Conservation (phyloP, 2,329 filamentous ascomycete genomes). For the Fusarium compactum region DNA sequence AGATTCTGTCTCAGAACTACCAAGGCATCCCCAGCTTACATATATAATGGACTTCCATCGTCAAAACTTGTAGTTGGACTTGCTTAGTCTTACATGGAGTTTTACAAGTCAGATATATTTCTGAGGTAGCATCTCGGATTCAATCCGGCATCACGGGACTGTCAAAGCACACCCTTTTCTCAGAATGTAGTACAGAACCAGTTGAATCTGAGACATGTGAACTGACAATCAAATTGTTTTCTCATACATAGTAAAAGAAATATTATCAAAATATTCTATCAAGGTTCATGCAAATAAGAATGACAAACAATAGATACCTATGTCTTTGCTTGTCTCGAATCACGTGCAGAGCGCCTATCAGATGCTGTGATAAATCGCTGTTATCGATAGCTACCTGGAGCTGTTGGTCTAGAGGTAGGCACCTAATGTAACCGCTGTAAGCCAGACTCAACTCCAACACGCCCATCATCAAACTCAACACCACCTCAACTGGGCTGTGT, state of each 20-base stretch:
- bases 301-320: not conserved
- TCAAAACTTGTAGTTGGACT: too few species aligned
- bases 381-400: conserved; percentile 14
- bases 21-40: too few species aligned
- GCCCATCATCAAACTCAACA: conserved; percentile 29
- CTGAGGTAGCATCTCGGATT: not conserved
- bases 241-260: not conserved
- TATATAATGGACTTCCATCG: too few species aligned
- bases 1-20: too few species aligned
- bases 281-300: not conserved
- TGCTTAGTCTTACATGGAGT: not conserved
- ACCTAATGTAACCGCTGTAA: conserved; percentile 46
- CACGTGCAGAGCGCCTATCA: conserved; percentile 47
- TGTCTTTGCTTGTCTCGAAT: conserved; percentile 18
- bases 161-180: conserved; percentile 27
- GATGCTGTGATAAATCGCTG: not conserved
- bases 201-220: conserved; percentile 25
- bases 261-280: not conserved
- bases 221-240: not conserved
- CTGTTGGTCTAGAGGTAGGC: conserved; percentile 10
- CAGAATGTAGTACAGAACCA: conserved; percentile 23
- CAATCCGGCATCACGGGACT: conserved; percentile 26
- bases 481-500: not conserved
- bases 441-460: conserved; percentile 37
- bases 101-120: not conserved